Percentiles rank a stretch among this genome's conserved stretches.
Evolutionary conservation across 1,284 basidiomycete species (phyloP).

Genomic region (Quambalaria eucalypti): DNA sequence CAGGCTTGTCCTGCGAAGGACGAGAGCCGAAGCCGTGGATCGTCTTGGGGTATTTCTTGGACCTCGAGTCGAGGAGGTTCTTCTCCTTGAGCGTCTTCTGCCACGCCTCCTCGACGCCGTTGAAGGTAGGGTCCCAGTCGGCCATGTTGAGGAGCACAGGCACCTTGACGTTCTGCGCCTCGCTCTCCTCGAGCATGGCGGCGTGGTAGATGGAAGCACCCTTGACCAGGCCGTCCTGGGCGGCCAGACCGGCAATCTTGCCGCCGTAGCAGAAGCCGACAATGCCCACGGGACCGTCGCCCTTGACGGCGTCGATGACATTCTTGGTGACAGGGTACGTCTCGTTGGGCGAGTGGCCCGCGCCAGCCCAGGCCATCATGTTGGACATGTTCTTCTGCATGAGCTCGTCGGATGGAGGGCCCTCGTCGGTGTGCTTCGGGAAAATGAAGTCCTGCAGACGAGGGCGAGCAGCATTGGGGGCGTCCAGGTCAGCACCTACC

Average conservation of each 20-base stretch:
- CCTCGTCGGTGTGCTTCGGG: conserved; percentile 3
- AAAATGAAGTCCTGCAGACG: not conserved
- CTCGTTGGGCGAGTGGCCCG: conserved; percentile 9
- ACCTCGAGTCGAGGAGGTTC: conserved; percentile 6
- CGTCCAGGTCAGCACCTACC: not conserved
- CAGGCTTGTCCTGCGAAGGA: conserved; percentile 7
- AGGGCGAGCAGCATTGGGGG: not conserved
- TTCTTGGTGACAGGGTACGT: conserved; percentile 11
- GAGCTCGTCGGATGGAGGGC: conserved; percentile 8
- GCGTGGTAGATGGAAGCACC: conserved; percentile 8
- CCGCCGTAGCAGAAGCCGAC: conserved; percentile 13
- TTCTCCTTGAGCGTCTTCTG: conserved; percentile 8
- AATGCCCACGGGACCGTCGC: conserved; percentile 7
- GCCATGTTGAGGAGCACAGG: conserved; percentile 12
- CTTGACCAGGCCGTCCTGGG: conserved; percentile 1
- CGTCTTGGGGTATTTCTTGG: conserved; percentile 10
- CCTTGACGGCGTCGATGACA: conserved; percentile 7
- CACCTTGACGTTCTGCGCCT: conserved; percentile 9
- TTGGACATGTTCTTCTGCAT: conserved; percentile 9
- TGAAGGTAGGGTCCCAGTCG: conserved; percentile 11
- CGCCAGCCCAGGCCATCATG: conserved; percentile 11
- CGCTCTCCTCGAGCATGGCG: conserved; percentile 6
- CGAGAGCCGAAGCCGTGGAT: conserved; percentile 15
- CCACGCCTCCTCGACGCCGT: conserved; percentile 9
- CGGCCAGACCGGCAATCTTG: conserved; percentile 7